These are phyloP conservation scores for Pythium utonaiense DNA, from an alignment of 352 stramenopile genomes.

Conservation along the genomic window DNA sequence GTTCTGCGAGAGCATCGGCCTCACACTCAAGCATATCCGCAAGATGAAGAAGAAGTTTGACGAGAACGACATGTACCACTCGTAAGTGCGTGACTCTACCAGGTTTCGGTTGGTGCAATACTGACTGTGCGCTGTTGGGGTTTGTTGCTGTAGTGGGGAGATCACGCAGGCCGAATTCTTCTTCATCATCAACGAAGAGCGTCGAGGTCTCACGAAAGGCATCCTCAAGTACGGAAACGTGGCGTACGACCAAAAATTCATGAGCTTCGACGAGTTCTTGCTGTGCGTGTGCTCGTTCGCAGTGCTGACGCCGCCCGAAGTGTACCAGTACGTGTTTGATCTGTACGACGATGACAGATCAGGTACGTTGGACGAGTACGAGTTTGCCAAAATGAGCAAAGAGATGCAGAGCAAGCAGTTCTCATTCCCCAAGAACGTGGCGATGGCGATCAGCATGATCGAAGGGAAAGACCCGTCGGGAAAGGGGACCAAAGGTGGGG, in stretches of 20 bases:
- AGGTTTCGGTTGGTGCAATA: background rate
- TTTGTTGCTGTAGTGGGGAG: conserved; percentile 38
- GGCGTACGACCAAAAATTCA: conserved; percentile 38
- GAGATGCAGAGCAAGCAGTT: conserved; percentile 70
- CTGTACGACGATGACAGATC: conserved; percentile 64
- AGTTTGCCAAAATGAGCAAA: conserved; percentile 60
- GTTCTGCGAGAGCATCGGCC: conserved; percentile 41
- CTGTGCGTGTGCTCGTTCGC: conserved; percentile 57
- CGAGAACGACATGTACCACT: conserved; percentile 74
- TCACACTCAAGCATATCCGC: conserved; percentile 52
- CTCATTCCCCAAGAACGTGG: conserved; percentile 58
- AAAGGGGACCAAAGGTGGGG: conserved; percentile 14
- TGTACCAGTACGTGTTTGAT: conserved; percentile 70
- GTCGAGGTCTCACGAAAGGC: conserved; percentile 46
- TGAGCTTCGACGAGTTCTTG: conserved; percentile 67
- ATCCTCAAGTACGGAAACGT: conserved; percentile 49
- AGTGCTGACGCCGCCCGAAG: conserved; percentile 54
- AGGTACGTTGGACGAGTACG: conserved; percentile 49
- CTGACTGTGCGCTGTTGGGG: background rate
- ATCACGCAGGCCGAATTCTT: conserved; percentile 75
- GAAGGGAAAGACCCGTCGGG: conserved; percentile 22
- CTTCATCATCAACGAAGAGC: conserved; percentile 64
- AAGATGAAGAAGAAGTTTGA: conserved; percentile 72
- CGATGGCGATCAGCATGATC: conserved; percentile 50
- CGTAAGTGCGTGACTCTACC: conserved; percentile 29